Conservation (phyloP, 73 alveolate species). For the Blepharisma stoltei region DNA sequence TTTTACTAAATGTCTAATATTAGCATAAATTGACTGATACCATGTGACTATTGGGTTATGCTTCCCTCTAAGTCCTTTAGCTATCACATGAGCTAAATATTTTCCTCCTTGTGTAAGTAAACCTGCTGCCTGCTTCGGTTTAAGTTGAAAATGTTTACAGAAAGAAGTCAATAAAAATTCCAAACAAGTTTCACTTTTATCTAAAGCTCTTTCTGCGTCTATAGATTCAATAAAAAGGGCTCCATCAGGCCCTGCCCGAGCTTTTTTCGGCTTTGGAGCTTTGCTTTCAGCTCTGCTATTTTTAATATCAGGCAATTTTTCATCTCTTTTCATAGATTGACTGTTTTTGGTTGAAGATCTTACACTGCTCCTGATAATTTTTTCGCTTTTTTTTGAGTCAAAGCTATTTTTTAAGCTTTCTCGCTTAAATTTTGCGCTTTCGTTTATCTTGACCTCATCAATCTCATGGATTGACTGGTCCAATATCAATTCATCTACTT, state of each 20-base stretch:
- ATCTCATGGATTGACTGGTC: too few species aligned
- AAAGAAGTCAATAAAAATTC: slow-evolving; percentile 55
- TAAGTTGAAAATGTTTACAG: slow-evolving; percentile 53
- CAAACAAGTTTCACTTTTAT: slow-evolving; percentile 47
- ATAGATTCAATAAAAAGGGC: slow-evolving; percentile 33
- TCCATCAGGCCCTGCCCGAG: slow-evolving; percentile 32
- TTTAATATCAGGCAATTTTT: neutral
- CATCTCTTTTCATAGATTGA: neutral
- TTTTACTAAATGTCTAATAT: slow-evolving; percentile 36
- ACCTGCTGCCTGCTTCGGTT: slow-evolving; percentile 77
- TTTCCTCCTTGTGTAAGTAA: slow-evolving; percentile 60
- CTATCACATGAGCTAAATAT: slow-evolving; percentile 47
- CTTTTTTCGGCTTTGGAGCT: neutral
- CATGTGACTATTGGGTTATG: slow-evolving; percentile 60
- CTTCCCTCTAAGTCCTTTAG: slow-evolving; percentile 68
- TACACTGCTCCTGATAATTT: too few species aligned
- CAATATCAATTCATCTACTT: too few species aligned
- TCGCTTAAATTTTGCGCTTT: neutral
- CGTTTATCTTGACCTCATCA: neutral
- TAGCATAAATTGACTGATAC: slow-evolving; percentile 63
- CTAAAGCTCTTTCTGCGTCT: slow-evolving; percentile 40
- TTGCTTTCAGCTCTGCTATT: neutral
- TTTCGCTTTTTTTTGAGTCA: slow-evolving; percentile 18
- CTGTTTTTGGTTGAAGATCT: neutral
- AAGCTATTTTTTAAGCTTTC: neutral